Percentiles rank a stretch among this genome's conserved stretches.
Evolutionary conservation across 2,329 filamentous ascomycete species (phyloP).

Genomic region (Reticulascus tulasneorum): DNA sequence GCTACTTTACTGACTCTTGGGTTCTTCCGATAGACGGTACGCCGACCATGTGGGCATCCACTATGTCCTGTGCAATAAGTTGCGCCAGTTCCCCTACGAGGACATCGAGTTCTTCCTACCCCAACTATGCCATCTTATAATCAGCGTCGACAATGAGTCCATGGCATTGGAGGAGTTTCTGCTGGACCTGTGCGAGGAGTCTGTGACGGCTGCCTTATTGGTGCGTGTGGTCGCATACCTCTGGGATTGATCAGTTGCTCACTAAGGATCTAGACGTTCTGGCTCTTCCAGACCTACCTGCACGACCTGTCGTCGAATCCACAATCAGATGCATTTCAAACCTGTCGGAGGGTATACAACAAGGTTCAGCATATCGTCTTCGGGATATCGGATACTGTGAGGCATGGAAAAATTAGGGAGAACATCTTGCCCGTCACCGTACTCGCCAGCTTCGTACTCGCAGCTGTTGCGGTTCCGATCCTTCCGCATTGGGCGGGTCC

Average conservation of each 20-base stretch:
- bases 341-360: slow-evolving; percentile 79
- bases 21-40: slow-evolving; percentile 60
- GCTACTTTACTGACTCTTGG: slow-evolving; percentile 9
- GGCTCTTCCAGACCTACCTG: slow-evolving; percentile 85
- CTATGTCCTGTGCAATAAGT: slow-evolving; percentile 83
- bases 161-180: slow-evolving; percentile 89
- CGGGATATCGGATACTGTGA: slow-evolving; percentile 64
- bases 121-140: slow-evolving; percentile 81
- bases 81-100: slow-evolving; percentile 84
- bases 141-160: slow-evolving; percentile 85
- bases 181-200: slow-evolving; percentile 81
- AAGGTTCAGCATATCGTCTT: slow-evolving; percentile 87
- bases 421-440: slow-evolving; percentile 78
- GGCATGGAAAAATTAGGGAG: slow-evolving; percentile 74
- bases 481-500: slow-evolving; percentile 77
- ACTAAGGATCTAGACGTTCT: slow-evolving; percentile 67
- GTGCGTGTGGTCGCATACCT: slow-evolving; percentile 45
- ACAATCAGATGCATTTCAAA: slow-evolving; percentile 74
- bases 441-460: slow-evolving; percentile 74
- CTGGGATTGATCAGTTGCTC: slow-evolving; percentile 2
- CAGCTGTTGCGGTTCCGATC: slow-evolving; percentile 69
- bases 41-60: slow-evolving; percentile 87
- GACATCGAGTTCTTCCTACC: slow-evolving; percentile 92
- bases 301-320: slow-evolving; percentile 75
- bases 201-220: slow-evolving; percentile 76